Evolutionary conservation across 768 basidiomycete species (phyloP).

Genomic region (Leccinellum albellum): DNA sequence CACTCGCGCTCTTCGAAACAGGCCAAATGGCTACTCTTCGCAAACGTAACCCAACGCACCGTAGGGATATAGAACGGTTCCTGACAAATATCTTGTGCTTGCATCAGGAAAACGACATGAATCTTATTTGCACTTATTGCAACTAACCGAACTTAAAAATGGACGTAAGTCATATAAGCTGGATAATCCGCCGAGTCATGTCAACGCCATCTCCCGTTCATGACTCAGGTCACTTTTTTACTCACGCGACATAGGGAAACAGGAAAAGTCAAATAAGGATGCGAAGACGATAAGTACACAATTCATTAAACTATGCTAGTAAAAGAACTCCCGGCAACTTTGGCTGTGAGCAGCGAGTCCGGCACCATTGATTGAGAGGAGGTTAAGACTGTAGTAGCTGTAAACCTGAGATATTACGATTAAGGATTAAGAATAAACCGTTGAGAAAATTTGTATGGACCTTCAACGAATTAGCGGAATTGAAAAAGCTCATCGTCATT

Average conservation of each 20-base stretch:
- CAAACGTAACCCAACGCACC: conserved; percentile 35
- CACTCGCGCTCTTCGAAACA: conserved; percentile 14
- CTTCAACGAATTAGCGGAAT: not conserved
- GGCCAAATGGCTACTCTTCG: conserved; percentile 18
- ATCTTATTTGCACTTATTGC: not conserved
- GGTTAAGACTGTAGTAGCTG: not conserved
- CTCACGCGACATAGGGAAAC: not conserved
- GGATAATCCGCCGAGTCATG: not conserved
- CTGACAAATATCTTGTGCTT: conserved; percentile 32
- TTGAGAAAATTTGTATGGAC: too few species aligned
- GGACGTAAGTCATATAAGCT: not conserved
- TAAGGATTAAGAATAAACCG: too few species aligned
- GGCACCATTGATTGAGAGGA: not conserved
- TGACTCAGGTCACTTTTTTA: not conserved
- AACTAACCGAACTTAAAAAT: not conserved
- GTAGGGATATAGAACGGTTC: conserved; percentile 34
- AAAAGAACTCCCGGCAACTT: not conserved
- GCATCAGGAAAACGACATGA: not conserved
- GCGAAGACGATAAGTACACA: not conserved
- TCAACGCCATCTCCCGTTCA: not conserved
- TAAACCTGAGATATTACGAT: not conserved
- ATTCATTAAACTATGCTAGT: not conserved
- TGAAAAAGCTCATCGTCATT: not conserved
- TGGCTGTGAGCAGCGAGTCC: not conserved
- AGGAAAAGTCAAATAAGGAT: not conserved